These are phyloP conservation scores for Phytophthora crassamura DNA, from an alignment of 352 stramenopile genomes.

Conservation along the genomic window DNA sequence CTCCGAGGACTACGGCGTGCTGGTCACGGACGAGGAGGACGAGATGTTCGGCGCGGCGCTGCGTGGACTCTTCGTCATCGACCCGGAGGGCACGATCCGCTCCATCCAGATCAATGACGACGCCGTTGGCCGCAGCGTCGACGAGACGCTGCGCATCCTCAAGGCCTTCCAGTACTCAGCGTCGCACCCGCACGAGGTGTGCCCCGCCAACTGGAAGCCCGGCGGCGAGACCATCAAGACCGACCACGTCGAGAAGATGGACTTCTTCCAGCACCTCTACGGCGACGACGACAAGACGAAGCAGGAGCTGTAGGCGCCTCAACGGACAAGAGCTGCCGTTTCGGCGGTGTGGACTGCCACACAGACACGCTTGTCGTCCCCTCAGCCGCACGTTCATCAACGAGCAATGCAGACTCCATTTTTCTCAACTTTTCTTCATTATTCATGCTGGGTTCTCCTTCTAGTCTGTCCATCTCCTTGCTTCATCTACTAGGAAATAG, in stretches of 20 bases:
- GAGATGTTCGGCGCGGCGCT: conserved; percentile 81
- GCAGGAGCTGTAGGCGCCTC: conserved; percentile 43
- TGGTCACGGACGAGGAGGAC: conserved; percentile 84
- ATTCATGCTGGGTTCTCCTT: conserved; percentile 26
- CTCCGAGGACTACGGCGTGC: conserved; percentile 84
- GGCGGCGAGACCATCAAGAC: conserved; percentile 87
- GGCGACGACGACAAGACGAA: conserved; percentile 63
- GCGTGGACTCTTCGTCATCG: conserved; percentile 86
- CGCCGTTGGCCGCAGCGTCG: conserved; percentile 79
- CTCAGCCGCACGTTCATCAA: neutral
- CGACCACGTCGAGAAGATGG: conserved; percentile 82
- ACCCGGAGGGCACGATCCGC: conserved; percentile 82
- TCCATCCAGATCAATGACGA: conserved; percentile 90
- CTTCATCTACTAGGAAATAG: conserved; percentile 8
- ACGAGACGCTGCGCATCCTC: conserved; percentile 85
- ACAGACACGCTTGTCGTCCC: neutral
- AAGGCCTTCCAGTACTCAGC: conserved; percentile 87
- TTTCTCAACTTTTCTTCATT: conserved; percentile 13
- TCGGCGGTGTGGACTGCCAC: no score
- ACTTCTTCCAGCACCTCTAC: conserved; percentile 89
- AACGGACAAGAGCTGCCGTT: neutral
- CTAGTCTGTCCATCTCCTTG: neutral
- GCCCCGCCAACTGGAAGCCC: conserved; percentile 87
- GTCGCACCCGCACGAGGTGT: conserved; percentile 83
- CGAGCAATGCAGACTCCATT: neutral